Conservation (phyloP, 1,284 basidiomycete species). For the Cronartium ribicola region DNA sequence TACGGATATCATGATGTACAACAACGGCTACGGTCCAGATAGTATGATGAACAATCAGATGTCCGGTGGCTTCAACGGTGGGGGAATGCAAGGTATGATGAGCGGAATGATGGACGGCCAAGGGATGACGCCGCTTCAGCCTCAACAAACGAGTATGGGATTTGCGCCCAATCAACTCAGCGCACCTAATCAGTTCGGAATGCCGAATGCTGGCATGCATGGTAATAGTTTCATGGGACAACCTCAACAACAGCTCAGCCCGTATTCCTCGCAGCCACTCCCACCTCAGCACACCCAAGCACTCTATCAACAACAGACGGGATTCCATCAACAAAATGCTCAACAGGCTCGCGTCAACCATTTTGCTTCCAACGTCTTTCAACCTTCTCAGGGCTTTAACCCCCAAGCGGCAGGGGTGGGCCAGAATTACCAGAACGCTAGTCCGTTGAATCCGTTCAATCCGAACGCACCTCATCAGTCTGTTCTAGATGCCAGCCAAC, state of each 20-base stretch:
- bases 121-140: background rate
- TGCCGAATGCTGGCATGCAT: constrained; percentile 9
- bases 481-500: constrained; percentile 36
- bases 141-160: constrained; percentile 18
- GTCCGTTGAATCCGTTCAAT: constrained; percentile 39
- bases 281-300: constrained; percentile 38
- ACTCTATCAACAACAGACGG: constrained; percentile 30
- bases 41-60: constrained; percentile 27
- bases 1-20: constrained; percentile 29
- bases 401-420: background rate
- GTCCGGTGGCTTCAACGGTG: constrained; percentile 9
- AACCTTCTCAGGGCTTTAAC: constrained; percentile 19
- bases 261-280: constrained; percentile 19
- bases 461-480: constrained; percentile 34
- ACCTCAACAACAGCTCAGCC: background rate
- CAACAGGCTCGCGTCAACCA: constrained; percentile 30
- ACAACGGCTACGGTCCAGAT: constrained; percentile 7
- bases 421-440: background rate
- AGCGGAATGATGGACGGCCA: background rate
- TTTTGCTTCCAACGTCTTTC: constrained; percentile 39
- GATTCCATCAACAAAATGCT: constrained; percentile 27
- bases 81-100: constrained; percentile 7
- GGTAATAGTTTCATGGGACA: constrained; percentile 6
- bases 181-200: background rate
- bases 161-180: constrained; percentile 1